Conservation (phyloP, 225 moss, liverwort and hornwort genomes). For the Physcomitrium patens region DNA sequence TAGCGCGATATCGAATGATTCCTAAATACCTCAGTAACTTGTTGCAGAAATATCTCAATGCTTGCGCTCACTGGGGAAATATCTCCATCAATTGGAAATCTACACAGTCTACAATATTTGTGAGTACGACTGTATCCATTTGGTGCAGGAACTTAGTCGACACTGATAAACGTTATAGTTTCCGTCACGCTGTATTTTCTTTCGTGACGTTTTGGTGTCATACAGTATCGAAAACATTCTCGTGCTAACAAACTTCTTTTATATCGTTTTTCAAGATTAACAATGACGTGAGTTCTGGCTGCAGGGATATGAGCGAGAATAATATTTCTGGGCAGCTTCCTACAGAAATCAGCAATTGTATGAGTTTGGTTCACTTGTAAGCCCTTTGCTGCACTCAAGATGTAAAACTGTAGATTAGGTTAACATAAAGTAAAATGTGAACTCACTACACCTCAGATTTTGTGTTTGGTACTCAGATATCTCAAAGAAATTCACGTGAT, state of each 20-base stretch:
- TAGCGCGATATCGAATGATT: neutral
- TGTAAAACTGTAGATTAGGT: neutral
- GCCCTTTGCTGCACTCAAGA: neutral
- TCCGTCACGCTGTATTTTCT: neutral
- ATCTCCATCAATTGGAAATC: constrained; percentile 29
- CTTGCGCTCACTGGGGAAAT: constrained; percentile 28
- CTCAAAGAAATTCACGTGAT: neutral
- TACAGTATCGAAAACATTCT: neutral
- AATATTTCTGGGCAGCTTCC: constrained; percentile 32
- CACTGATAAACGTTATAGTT: too few species aligned
- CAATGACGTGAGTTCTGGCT: neutral
- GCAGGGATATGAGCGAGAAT: constrained; percentile 35
- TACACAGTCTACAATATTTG: constrained; percentile 27
- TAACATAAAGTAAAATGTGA: neutral
- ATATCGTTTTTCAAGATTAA: neutral
- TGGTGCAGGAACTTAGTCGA: too few species aligned
- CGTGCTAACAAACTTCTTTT: neutral
- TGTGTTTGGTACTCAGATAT: neutral
- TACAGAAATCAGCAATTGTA: constrained; percentile 35
- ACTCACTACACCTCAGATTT: neutral
- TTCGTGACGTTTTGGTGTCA: neutral
- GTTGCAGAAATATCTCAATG: constrained; percentile 28
- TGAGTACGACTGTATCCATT: neutral
- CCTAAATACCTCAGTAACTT: neutral
- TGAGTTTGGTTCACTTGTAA: constrained; percentile 28